phyloP scores from a whole-genome alignment of 768 basidiomycete species.

The Tylopilus plumbeoviolaceoides region DNA sequence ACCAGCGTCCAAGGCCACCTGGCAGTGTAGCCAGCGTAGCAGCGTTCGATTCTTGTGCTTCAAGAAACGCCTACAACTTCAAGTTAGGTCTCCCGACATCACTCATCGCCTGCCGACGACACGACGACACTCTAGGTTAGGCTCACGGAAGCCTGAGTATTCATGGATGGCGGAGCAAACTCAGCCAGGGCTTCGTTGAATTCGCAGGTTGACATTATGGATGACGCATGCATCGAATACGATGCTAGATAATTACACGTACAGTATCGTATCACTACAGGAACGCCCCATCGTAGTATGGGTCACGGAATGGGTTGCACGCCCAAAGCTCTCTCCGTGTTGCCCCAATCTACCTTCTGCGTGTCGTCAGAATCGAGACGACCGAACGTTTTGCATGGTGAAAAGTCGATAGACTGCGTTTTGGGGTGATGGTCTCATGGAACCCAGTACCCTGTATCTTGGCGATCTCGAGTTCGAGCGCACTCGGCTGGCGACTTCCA shows the following conservation, averaged over 20 bases:
- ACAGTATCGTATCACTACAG: neutral
- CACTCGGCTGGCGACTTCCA: conserved; percentile 47
- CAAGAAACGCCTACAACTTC: no score
- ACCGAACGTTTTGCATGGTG: neutral
- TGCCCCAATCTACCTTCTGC: neutral
- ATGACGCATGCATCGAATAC: neutral
- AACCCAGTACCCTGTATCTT: conserved; percentile 49
- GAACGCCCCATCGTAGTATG: neutral
- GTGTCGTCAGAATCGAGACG: neutral
- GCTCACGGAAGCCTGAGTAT: no score
- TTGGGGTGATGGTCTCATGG: conserved; percentile 37
- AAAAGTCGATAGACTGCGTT: neutral
- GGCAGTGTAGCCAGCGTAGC: no score
- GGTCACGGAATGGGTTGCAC: neutral
- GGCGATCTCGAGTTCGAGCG: conserved; percentile 52
- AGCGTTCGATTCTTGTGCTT: no score
- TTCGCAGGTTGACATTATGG: no score
- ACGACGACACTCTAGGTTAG: neutral
- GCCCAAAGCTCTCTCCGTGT: neutral
- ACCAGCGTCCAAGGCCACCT: no score
- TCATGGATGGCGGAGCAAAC: no score
- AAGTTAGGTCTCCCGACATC: no score
- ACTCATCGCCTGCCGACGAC: no score
- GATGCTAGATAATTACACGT: neutral
- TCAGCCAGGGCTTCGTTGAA: no score